Conservation (phyloP, 768 basidiomycete species). For the Cyclocybe cylindracea region DNA sequence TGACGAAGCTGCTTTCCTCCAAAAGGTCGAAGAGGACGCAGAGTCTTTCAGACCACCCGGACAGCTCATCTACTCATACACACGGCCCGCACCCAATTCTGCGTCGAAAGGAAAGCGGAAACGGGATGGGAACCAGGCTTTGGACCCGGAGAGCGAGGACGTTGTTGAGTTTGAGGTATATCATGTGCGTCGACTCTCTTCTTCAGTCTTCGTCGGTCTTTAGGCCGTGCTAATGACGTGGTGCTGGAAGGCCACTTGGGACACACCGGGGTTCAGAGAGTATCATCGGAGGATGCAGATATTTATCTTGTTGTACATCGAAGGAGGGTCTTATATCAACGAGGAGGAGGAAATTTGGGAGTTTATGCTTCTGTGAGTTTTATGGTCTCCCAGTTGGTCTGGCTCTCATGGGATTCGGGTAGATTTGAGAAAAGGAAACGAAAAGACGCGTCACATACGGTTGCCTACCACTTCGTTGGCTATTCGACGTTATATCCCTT, state of each 20-base stretch:
- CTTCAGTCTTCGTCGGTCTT: neutral
- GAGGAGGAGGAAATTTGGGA: constrained; percentile 96
- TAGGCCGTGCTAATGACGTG: neutral
- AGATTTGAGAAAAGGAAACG: constrained; percentile 88
- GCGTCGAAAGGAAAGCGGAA: constrained; percentile 55
- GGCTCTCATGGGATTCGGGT: neutral
- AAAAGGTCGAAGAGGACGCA: constrained; percentile 79
- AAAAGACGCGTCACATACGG: constrained; percentile 42
- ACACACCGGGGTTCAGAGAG: constrained; percentile 85
- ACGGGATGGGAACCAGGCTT: constrained; percentile 36
- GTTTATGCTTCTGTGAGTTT: constrained; percentile 79
- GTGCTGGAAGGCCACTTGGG: constrained; percentile 68
- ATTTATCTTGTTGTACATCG: constrained; percentile 93
- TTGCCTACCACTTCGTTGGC: constrained; percentile 89
- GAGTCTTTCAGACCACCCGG: constrained; percentile 76
- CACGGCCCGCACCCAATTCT: constrained; percentile 46
- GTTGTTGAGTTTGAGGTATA: constrained; percentile 86
- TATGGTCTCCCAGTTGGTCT: neutral
- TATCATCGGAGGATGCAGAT: constrained; percentile 93
- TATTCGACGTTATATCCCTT: constrained; percentile 96
- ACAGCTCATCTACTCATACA: constrained; percentile 74
- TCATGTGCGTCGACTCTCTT: constrained; percentile 59
- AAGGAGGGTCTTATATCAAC: constrained; percentile 92
- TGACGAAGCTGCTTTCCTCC: constrained; percentile 64
- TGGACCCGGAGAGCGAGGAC: constrained; percentile 55